These are phyloP conservation scores for Grosmannia penicillata DNA, from an alignment of 2,329 filamentous ascomycete species.

Conservation along the genomic window DNA sequence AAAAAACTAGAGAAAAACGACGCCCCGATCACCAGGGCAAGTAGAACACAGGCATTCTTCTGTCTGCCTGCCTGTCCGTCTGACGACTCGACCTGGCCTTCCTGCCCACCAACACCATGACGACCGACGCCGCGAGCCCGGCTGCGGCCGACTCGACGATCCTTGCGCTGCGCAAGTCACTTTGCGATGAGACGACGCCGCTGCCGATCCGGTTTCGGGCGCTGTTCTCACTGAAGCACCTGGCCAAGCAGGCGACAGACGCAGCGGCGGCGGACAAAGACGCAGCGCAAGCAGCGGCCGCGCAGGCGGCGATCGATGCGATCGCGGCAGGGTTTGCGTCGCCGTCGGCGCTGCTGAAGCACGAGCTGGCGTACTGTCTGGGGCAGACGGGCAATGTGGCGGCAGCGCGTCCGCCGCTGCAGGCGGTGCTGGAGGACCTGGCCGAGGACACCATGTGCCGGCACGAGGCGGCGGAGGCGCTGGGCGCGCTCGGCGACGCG, in stretches of 20 bases:
- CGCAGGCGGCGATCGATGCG: slow-evolving; percentile 48
- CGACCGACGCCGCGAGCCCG: slow-evolving; percentile 9
- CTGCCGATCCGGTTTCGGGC: slow-evolving; percentile 87
- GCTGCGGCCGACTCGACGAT: slow-evolving; percentile 29
- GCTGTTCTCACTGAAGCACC: slow-evolving; percentile 92
- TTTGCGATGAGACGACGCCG: slow-evolving; percentile 66
- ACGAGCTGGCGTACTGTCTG: slow-evolving; percentile 93
- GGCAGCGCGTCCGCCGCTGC: slow-evolving; percentile 53
- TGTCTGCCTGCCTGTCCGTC: too few species aligned
- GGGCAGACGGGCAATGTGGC: slow-evolving; percentile 73
- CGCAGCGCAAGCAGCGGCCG: slow-evolving; percentile 21
- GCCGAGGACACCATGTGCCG: slow-evolving; percentile 89
- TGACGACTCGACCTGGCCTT: neutral
- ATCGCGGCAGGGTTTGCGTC: slow-evolving; percentile 81
- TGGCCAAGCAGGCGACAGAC: slow-evolving; percentile 46
- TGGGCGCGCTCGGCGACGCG: slow-evolving; percentile 70
- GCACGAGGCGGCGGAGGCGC: slow-evolving; percentile 89
- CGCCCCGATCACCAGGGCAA: too few species aligned
- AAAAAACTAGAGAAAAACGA: too few species aligned
- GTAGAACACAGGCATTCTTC: too few species aligned
- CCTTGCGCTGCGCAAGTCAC: slow-evolving; percentile 52
- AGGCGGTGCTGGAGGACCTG: slow-evolving; percentile 58
- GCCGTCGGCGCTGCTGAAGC: slow-evolving; percentile 80
- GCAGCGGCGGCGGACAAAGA: slow-evolving; percentile 24
- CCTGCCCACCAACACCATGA: slow-evolving; percentile 9